Base-by-base conservation (phyloP, 1,139 yeast genomes). In the Nakaseomyces sp. region DNA sequence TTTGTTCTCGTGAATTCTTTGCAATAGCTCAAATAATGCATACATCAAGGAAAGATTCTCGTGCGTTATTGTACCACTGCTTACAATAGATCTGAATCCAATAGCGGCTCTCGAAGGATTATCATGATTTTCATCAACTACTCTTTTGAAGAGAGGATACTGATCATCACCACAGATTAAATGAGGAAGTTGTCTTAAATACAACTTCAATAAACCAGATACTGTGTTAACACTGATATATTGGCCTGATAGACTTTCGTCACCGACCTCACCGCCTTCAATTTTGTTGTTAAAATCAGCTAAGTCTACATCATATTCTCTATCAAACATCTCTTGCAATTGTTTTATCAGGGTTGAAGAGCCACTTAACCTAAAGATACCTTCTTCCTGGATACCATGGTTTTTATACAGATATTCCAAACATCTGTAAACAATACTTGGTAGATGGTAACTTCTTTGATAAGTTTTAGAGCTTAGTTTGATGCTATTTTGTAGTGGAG, bases 351-450 rank as follows among this genome's bases (percentile, higher is more conserved):
- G 73, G 0, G 89, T 75, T 44, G 91, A 85, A 28, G 95, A 84
- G 2, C 98, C 98, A 63, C 93, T 86, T 45, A 89, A 69, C 50
- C 98, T 71, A 67, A 91, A 91, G 2, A 91, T 76, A 3, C 98
- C 98, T 59, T 89, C 96, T 61, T 87, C 95, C 50, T 76, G 76
- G 16, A 83, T 70, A 0, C 95, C 96, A 9, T 84, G 79, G 18
- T 81, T 74, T 40, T 70, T 73, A 44, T 75, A 72, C 41, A 91
- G 69, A 53, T 74, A 83, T 47, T 79, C 86, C 37, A 91, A 62
- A 57, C 96, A 87, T 47, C 95, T 69, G 56, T 68, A 83, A 18
- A 87, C 76, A 9, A 91, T 77, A 38, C 91, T 78, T 1, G 98
- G 97, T 9, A 91, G 76, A 15, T 48, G 50, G 38, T 55, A 57